Evolutionary conservation across 1,284 basidiomycete genomes (phyloP), one percentile per base, ranked within the genome.

Genomic region (Microbotryum intermedium): DNA sequence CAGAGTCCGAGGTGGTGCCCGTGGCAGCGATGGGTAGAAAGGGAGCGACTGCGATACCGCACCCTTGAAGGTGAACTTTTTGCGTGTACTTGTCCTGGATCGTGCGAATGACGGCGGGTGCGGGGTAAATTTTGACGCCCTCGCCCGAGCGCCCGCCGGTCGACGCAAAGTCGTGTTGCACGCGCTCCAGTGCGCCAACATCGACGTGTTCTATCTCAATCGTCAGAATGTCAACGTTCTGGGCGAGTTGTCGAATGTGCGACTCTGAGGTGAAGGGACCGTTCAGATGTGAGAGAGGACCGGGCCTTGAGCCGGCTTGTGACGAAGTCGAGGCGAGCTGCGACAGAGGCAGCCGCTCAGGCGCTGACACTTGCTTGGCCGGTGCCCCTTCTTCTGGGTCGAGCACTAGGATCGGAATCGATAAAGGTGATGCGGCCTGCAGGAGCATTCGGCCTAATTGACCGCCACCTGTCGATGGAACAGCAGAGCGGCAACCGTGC

Each of bases 161-260:
- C 5, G 57, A 44, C 11, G 77, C 74, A 10, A 78, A 77, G 39
- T 76, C 76, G 28, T 75, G 71, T 69, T 83, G 80, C 8, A 90
- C 79, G 47, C 84, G 79, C 59, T 85, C 83, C 8, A 98, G 79
- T 1, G 90, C 83, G 26, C 78, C 78, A 7, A 83, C 90, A 70
- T 95, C 84, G 59, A 99, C 92, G 72, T 99, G 94, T 77, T 99
- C 94, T 52, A 98, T 98, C 78, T 99, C 94, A 56, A 95, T 86
- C 0, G 95, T 98, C 57, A 98, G 78, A 45, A 98, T 79, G 71
- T 97, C 90, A 44, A 90, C 91, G 72, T 85, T 84, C 23, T 75
- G 68, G 0, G 91, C 90, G 21, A 99, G 83, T 68, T 87, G 80
- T 50, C 80, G 79, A 70, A 99, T 97, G 75, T 88, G 87, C 25